Conservation (phyloP, 495 filamentous ascomycete genomes). For the Chlorociboria aeruginascens region DNA sequence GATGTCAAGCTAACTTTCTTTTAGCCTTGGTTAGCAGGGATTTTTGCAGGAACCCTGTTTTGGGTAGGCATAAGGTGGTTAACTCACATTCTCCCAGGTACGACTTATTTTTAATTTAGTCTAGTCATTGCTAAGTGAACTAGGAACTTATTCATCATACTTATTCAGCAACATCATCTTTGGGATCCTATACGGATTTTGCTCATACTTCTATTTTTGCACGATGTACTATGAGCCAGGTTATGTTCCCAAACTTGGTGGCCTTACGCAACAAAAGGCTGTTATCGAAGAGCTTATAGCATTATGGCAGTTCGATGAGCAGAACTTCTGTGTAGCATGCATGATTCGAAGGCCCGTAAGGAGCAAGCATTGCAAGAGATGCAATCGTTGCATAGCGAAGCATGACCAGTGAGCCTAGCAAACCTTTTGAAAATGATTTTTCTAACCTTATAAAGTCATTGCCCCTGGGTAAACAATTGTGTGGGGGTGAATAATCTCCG, state of each 20-base stretch:
- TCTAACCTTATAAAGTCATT: slow-evolving; percentile 62
- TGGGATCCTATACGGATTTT: slow-evolving; percentile 46
- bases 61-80: slow-evolving; percentile 71
- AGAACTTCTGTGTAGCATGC: slow-evolving; percentile 85
- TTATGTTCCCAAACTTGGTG: slow-evolving; percentile 84
- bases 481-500: slow-evolving; percentile 89
- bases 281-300: slow-evolving; percentile 75
- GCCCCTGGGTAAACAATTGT: slow-evolving; percentile 96
- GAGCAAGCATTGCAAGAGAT: slow-evolving; percentile 90
- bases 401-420: slow-evolving; percentile 74
- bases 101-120: slow-evolving; percentile 14
- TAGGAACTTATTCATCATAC: slow-evolving; percentile 50
- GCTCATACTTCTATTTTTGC: slow-evolving; percentile 72
- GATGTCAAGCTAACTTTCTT: slow-evolving; percentile 9
- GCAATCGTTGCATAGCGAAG: slow-evolving; percentile 85
- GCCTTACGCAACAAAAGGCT: slow-evolving; percentile 75
- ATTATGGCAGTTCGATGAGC: slow-evolving; percentile 82
- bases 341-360: slow-evolving; percentile 86
- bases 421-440: neutral
- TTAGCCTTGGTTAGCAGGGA: slow-evolving; percentile 81
- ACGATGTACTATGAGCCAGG: slow-evolving; percentile 86
- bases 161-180: slow-evolving; percentile 70
- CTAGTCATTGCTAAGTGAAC: slow-evolving; percentile 10
- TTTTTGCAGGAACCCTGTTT: slow-evolving; percentile 81
- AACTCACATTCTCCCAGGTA: slow-evolving; percentile 58